Evolutionary conservation across 2,329 filamentous ascomycete species (phyloP).

Genomic region (Fusarium pseudoanthophilum): DNA sequence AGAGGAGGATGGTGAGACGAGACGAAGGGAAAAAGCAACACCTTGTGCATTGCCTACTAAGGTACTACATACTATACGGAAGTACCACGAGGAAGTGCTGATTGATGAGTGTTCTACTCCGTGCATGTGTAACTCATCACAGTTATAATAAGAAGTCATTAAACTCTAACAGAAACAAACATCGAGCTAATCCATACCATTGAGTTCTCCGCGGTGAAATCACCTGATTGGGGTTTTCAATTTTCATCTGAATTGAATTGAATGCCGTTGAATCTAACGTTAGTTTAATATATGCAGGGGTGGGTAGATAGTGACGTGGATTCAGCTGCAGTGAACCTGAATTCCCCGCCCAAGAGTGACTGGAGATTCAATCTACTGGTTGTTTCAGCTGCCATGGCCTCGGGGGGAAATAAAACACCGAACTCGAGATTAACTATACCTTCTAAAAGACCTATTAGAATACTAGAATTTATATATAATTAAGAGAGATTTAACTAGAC

Average conservation of each 20-base stretch:
- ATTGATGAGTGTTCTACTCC: neutral
- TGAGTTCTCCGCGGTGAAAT: neutral
- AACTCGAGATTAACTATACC: no score
- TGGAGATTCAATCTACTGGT: conserved; percentile 30
- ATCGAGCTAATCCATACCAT: neutral
- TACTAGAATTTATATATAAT: no score
- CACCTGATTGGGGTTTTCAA: conserved; percentile 1
- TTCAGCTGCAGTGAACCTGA: conserved; percentile 35
- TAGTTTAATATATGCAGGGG: conserved; percentile 14
- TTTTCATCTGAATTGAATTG: conserved; percentile 9
- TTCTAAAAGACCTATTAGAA: no score
- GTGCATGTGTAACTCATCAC: neutral
- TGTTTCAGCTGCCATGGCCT: conserved; percentile 42
- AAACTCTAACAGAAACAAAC: conserved; percentile 1
- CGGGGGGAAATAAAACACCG: no score
- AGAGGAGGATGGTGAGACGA: conserved; percentile 9
- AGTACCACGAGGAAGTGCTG: conserved; percentile 13
- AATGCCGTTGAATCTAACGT: conserved; percentile 2
- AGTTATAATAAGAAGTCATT: neutral
- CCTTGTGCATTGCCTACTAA: neutral
- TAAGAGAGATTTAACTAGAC: no score
- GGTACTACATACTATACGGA: neutral
- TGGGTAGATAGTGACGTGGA: conserved; percentile 27
- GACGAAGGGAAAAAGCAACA: conserved; percentile 6
- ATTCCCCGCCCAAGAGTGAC: conserved; percentile 24